Evolutionary conservation across 495 filamentous ascomycete species (phyloP).

Genomic region (Immersiella caudata): DNA sequence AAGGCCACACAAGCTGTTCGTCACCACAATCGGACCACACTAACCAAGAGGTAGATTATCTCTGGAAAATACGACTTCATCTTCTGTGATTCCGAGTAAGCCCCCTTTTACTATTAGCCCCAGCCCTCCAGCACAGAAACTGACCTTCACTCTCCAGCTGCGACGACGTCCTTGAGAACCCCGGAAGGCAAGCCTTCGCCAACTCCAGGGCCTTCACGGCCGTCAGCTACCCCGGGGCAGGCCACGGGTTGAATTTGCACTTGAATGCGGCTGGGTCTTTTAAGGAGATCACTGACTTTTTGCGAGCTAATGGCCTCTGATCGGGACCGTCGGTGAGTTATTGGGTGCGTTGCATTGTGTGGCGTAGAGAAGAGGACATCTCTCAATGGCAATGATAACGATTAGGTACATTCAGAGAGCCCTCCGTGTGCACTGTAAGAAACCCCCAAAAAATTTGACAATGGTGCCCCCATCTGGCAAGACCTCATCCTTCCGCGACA

Average conservation of each 20-base stretch:
- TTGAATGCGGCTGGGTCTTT: conserved; percentile 37
- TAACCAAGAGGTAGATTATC: conserved; percentile 29
- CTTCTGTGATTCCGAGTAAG: conserved; percentile 37
- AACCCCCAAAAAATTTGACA: too few species aligned
- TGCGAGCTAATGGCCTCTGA: conserved; percentile 11
- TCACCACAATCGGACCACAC: neutral
- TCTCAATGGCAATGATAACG: too few species aligned
- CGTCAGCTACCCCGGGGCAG: conserved; percentile 29
- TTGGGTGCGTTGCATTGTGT: too few species aligned
- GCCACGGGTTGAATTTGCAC: conserved; percentile 33
- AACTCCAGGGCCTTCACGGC: conserved; percentile 29
- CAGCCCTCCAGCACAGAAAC: neutral
- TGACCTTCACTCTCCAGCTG: conserved; percentile 22
- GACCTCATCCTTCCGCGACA: neutral
- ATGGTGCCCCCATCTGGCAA: too few species aligned
- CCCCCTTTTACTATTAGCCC: conserved; percentile 1
- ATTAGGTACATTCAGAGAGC: too few species aligned
- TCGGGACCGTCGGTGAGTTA: too few species aligned
- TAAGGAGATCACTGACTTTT: conserved; percentile 36
- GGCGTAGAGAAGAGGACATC: too few species aligned
- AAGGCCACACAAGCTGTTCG: too few species aligned
- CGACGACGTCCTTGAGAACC: conserved; percentile 25
- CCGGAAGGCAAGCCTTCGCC: conserved; percentile 20
- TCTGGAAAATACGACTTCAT: conserved; percentile 40
- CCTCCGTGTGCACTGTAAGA: too few species aligned